Percentiles rank a stretch among this genome's conserved stretches.
Evolutionary conservation across 441 rosid genomes (phyloP).

Genomic region (Omphalea diandra): DNA sequence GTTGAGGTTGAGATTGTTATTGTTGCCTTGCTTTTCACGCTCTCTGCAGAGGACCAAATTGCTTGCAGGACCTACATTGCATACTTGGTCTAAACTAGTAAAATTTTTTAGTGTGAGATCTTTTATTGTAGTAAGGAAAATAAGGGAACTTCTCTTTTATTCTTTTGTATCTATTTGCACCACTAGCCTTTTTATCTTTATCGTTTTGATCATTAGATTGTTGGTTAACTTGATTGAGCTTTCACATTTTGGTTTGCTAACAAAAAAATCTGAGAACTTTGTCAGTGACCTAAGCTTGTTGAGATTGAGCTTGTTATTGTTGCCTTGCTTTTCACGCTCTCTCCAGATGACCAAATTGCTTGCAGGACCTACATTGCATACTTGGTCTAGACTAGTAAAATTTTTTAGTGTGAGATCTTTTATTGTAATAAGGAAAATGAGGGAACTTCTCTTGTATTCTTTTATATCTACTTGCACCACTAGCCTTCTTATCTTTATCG

Average conservation of each 20-base stretch:
- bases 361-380: neutral
- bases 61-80: neutral
- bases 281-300: neutral
- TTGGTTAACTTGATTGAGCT: neutral
- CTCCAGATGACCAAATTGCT: no score
- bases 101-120: neutral
- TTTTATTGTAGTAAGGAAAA: neutral
- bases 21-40: neutral
- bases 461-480: neutral
- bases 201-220: no score
- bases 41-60: no score
- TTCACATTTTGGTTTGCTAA: neutral
- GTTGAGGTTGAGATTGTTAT: neutral
- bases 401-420: neutral
- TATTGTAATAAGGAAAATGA: neutral
- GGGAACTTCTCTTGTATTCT: no score
- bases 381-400: neutral
- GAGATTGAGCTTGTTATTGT: neutral
- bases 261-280: no score
- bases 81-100: neutral
- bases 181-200: neutral
- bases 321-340: neutral
- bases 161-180: neutral
- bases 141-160: no score
- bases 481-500: neutral